phyloP scores from a whole-genome alignment of 2,329 filamentous ascomycete species.

The Botrytis galanthina region DNA sequence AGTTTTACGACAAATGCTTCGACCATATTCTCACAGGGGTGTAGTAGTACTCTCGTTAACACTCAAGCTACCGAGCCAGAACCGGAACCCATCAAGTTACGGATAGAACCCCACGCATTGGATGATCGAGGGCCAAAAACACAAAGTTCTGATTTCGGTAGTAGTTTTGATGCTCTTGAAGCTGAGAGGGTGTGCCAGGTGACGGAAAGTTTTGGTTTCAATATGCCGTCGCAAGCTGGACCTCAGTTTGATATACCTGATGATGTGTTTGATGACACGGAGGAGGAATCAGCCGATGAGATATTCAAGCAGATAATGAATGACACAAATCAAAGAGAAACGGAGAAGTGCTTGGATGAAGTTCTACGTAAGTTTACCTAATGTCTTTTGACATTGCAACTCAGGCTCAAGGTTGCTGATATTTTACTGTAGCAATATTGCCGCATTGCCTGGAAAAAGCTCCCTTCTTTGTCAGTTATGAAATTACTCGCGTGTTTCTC shows the following conservation, averaged over 20 bases:
- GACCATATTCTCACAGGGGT: conserved; percentile 24
- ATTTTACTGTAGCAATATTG: conserved; percentile 25
- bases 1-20: conserved; percentile 30
- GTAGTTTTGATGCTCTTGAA: conserved; percentile 8
- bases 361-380: background rate
- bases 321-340: background rate
- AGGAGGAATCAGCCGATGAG: background rate
- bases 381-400: background rate
- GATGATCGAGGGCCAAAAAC: background rate
- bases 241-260: background rate
- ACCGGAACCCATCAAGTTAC: conserved; percentile 1
- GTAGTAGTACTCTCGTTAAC: background rate
- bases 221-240: background rate
- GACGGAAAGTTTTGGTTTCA: background rate
- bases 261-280: background rate
- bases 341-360: conserved; percentile 21
- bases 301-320: background rate
- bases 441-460: conserved; percentile 26
- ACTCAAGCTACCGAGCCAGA: conserved; percentile 25
- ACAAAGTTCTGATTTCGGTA: conserved; percentile 11
- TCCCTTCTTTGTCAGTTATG: conserved; percentile 33
- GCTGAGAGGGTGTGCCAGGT: background rate
- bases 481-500: conserved; percentile 36
- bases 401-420: background rate
- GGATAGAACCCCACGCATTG: background rate